Percentiles rank a stretch among this genome's conserved stretches.
These are phyloP conservation scores for Pleomassaria siparia DNA, from an alignment of 2,329 filamentous ascomycete genomes.

Conservation along the genomic window DNA sequence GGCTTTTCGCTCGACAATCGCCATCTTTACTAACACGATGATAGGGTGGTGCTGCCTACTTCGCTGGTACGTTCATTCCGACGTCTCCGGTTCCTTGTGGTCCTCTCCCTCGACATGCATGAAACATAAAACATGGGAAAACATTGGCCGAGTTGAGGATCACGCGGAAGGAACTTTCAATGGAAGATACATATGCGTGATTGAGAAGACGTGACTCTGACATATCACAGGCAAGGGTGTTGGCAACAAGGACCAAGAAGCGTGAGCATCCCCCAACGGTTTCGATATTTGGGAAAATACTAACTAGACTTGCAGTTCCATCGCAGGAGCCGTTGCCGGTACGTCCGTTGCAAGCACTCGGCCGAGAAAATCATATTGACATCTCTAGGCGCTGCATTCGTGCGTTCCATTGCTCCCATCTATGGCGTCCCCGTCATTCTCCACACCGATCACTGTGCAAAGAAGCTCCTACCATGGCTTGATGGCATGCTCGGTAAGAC, in stretches of 20 bases:
- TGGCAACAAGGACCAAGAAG: constrained; percentile 60
- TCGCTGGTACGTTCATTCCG: constrained; percentile 68
- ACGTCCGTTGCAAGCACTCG: background rate
- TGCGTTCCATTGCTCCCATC: constrained; percentile 79
- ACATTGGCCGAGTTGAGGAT: background rate
- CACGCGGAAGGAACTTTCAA: background rate
- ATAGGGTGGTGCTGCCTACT: constrained; percentile 72
- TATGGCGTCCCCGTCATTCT: constrained; percentile 84
- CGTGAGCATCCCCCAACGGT: constrained; percentile 45
- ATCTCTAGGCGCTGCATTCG: constrained; percentile 56
- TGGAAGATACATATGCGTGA: background rate
- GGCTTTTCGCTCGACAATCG: background rate
- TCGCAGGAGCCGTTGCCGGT: constrained; percentile 77
- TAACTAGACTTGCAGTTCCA: constrained; percentile 53
- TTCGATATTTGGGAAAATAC: background rate
- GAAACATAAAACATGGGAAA: too few species aligned
- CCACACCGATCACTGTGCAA: constrained; percentile 96
- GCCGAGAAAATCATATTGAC: background rate
- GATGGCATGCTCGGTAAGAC: constrained; percentile 65
- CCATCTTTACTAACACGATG: background rate
- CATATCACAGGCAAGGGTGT: constrained; percentile 44
- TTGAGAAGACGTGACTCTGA: background rate
- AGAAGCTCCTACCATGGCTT: constrained; percentile 98
- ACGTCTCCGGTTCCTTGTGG: too few species aligned
- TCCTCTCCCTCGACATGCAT: too few species aligned